Conservation (phyloP, 345 rosid genomes). For the Camelina laxa region DNA sequence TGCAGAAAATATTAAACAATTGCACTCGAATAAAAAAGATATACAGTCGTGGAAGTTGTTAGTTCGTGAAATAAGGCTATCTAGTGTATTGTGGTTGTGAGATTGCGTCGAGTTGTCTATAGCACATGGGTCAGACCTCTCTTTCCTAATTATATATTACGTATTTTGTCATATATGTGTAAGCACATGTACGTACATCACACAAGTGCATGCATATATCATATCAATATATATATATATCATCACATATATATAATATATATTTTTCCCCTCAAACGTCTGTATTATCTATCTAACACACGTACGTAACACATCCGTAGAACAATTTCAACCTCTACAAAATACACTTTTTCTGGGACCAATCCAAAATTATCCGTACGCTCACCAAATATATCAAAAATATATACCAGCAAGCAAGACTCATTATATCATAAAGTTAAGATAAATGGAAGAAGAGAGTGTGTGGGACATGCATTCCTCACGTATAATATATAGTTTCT, state of each 20-base stretch:
- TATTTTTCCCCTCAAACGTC: background rate
- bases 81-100: slow-evolving; percentile 25
- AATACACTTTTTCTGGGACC: slow-evolving; percentile 38
- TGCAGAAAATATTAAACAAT: background rate
- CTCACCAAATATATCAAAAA: slow-evolving; percentile 11
- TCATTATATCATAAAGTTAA: background rate
- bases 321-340: slow-evolving; percentile 28
- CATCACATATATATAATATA: slow-evolving; percentile 11
- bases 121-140: slow-evolving; percentile 41
- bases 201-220: slow-evolving; percentile 11
- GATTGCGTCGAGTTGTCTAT: slow-evolving; percentile 42
- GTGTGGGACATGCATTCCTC: slow-evolving; percentile 30
- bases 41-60: slow-evolving; percentile 28
- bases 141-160: slow-evolving; percentile 24
- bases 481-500: slow-evolving; percentile 13
- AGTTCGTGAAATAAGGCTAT: slow-evolving; percentile 23
- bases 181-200: slow-evolving; percentile 20
- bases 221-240: background rate
- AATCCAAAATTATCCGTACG: slow-evolving; percentile 41
- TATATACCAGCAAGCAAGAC: background rate
- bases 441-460: background rate
- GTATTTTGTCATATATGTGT: slow-evolving; percentile 23
- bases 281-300: slow-evolving; percentile 36
- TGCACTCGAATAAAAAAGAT: slow-evolving; percentile 5
- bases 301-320: slow-evolving; percentile 32